Percentiles rank a stretch among this genome's conserved stretches.
These are phyloP conservation scores for Pseudocercospora musae DNA, from an alignment of 2,329 filamentous ascomycete species.

Conservation along the genomic window DNA sequence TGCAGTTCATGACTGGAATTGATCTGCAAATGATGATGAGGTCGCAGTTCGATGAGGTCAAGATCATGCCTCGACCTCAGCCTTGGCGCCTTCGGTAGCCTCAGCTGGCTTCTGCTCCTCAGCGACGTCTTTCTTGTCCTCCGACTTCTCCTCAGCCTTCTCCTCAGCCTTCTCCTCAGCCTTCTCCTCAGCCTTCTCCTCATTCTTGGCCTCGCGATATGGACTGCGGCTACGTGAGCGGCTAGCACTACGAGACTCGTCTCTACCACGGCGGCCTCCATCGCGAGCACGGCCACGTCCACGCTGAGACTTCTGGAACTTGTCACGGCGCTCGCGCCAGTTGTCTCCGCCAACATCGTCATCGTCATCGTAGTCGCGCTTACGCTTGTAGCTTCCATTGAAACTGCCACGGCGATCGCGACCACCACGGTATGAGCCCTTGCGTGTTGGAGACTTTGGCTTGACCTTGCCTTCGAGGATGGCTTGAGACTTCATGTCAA, in stretches of 20 bases:
- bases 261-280: constrained; percentile 15
- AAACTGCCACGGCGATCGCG: constrained; percentile 32
- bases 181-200: not conserved
- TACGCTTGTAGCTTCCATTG: constrained; percentile 28
- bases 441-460: constrained; percentile 32
- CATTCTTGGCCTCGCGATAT: constrained; percentile 7
- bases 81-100: not conserved
- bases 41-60: not conserved
- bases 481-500: constrained; percentile 49
- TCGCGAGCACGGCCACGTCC: constrained; percentile 16
- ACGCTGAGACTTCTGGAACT: constrained; percentile 22
- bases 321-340: constrained; percentile 25
- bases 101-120: constrained; percentile 1
- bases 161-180: constrained; percentile 11
- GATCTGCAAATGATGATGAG: not conserved
- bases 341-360: constrained; percentile 25
- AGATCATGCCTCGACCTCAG: not conserved
- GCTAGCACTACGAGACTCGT: constrained; percentile 14
- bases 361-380: constrained; percentile 22
- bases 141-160: not conserved
- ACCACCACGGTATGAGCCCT: constrained; percentile 39
- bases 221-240: constrained; percentile 17
- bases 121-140: not conserved
- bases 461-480: constrained; percentile 44
- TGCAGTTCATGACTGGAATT: not conserved